Percentiles rank a stretch among this genome's conserved stretches.
Conservation (phyloP, 208 protist genomes). For the Crithidia fasciculata region DNA sequence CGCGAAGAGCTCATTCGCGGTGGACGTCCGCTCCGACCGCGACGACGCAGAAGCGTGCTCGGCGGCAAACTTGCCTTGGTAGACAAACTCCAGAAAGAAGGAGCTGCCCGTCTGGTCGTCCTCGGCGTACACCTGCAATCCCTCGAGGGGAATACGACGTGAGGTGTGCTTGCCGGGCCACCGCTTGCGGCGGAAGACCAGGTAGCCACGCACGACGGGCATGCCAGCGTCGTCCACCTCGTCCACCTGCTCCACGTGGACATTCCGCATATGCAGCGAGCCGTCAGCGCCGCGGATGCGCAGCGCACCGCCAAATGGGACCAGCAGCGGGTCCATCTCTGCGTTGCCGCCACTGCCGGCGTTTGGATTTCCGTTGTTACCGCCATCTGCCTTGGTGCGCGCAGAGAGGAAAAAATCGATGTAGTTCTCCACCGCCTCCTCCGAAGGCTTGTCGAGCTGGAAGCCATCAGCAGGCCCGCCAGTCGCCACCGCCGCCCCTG, state of each 20-base stretch:
- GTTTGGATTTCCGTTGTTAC: neutral
- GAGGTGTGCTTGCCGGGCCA: slow-evolving; percentile 18
- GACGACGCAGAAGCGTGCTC: neutral
- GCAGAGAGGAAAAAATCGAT: slow-evolving; percentile 70
- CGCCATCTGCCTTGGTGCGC: slow-evolving; percentile 17
- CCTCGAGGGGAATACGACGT: slow-evolving; percentile 20
- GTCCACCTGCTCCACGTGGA: slow-evolving; percentile 1
- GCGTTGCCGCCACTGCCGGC: neutral
- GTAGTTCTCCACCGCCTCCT: slow-evolving; percentile 43
- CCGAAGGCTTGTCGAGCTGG: slow-evolving; percentile 21
- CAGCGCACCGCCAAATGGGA: slow-evolving; percentile 18
- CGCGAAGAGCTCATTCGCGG: neutral
- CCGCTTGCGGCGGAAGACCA: slow-evolving; percentile 32
- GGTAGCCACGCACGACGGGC: slow-evolving; percentile 4
- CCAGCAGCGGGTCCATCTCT: neutral
- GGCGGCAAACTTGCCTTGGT: neutral
- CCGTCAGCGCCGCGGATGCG: slow-evolving; percentile 21
- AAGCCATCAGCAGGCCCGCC: neutral
- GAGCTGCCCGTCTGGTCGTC: slow-evolving; percentile 25
- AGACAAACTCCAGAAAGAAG: slow-evolving; percentile 35
- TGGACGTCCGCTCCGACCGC: neutral
- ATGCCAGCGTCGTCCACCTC: neutral
- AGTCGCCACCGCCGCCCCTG: neutral
- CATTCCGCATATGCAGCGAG: slow-evolving; percentile 10
- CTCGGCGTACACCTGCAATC: slow-evolving; percentile 35